Evolutionary conservation across 176 grass and related monocot species (phyloP).

Genomic region (Typha latifolia): DNA sequence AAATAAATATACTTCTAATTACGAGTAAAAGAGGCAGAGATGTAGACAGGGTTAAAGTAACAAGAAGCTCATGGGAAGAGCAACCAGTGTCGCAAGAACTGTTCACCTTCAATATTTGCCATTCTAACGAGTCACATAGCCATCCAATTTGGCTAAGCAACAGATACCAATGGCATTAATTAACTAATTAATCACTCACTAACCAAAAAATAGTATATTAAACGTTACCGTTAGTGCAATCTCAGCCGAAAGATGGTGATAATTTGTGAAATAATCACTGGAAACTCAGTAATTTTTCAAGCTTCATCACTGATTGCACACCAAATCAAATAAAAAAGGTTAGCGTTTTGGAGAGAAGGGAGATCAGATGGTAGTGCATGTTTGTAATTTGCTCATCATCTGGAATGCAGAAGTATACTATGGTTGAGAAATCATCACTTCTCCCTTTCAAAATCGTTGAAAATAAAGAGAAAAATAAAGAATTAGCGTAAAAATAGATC

Average conservation of each 20-base stretch:
- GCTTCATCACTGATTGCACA: slow-evolving; percentile 30
- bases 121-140: slow-evolving; percentile 31
- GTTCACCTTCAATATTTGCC: slow-evolving; percentile 20
- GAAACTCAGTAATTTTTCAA: slow-evolving; percentile 11
- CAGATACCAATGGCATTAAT: slow-evolving; percentile 45
- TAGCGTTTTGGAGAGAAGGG: neutral
- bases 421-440: neutral
- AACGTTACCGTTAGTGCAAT: neutral
- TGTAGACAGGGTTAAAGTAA: slow-evolving; percentile 46
- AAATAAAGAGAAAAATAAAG: neutral
- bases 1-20: no score
- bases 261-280: slow-evolving; percentile 27
- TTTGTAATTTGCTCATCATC: no score
- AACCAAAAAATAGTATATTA: neutral
- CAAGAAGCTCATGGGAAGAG: slow-evolving; percentile 30
- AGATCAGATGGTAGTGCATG: no score
- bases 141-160: slow-evolving; percentile 12
- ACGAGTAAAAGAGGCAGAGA: neutral
- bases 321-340: neutral
- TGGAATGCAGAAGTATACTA: no score
- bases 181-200: neutral
- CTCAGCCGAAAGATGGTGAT: slow-evolving; percentile 48
- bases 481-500: neutral
- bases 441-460: neutral
- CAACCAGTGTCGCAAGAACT: slow-evolving; percentile 44